A percentile compares a stretch with the other conserved stretches of the same genome.
These are phyloP conservation scores for Allium sativum DNA, from an alignment of 106 monocot genomes.

Conservation along the genomic window DNA sequence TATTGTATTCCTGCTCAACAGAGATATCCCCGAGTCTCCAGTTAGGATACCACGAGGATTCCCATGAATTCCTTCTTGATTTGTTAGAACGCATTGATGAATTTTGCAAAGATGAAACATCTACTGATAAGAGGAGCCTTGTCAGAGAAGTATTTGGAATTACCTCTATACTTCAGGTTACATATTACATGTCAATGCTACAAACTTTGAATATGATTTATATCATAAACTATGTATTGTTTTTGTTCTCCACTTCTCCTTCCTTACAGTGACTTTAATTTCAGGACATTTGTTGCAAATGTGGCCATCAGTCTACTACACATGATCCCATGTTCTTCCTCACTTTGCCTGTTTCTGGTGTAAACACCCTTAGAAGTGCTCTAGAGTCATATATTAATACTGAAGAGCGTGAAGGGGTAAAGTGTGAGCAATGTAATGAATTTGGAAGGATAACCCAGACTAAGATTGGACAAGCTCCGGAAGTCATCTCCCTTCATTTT, in stretches of 20 bases:
- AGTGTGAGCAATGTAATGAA: slow-evolving; percentile 54
- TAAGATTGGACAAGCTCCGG: slow-evolving; percentile 47
- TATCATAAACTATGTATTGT: background rate
- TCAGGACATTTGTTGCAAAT: slow-evolving; percentile 53
- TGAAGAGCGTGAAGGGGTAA: slow-evolving; percentile 55
- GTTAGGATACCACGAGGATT: slow-evolving; percentile 54
- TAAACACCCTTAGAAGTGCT: slow-evolving; percentile 31
- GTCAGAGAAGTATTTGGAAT: slow-evolving; percentile 64
- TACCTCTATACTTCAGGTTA: slow-evolving; percentile 57
- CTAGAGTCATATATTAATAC: slow-evolving; percentile 52
- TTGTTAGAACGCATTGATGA: slow-evolving; percentile 50
- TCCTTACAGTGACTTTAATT: background rate
- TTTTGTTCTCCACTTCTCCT: background rate
- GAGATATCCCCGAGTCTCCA: slow-evolving; percentile 64
- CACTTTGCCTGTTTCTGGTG: slow-evolving; percentile 62
- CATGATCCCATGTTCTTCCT: slow-evolving; percentile 55
- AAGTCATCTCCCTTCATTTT: slow-evolving; percentile 56
- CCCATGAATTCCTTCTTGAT: slow-evolving; percentile 67
- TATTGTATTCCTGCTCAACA: slow-evolving; percentile 37
- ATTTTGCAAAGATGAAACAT: slow-evolving; percentile 3
- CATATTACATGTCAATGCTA: background rate
- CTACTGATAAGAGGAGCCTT: slow-evolving; percentile 26
- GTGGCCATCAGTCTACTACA: slow-evolving; percentile 57
- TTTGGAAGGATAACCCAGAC: slow-evolving; percentile 48
- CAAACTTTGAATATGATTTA: background rate